Conservation (phyloP, 768 basidiomycete species). For the Auricularia cornea region DNA sequence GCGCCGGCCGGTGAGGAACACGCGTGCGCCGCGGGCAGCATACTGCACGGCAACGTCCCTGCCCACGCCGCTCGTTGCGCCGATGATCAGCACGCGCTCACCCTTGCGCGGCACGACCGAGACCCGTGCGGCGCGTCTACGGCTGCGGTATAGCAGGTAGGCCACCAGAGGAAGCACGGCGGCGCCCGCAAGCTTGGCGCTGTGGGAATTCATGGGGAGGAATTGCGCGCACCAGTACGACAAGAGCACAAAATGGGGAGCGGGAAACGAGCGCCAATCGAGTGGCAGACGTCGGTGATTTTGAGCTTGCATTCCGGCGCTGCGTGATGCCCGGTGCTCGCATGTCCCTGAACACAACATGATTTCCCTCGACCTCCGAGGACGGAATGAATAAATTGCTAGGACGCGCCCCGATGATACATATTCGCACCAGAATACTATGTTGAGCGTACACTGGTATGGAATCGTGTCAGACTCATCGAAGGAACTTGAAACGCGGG, state of each 20-base stretch:
- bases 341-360: background rate
- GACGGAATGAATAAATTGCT: background rate
- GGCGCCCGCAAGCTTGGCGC: background rate
- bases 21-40: slow-evolving; percentile 61
- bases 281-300: background rate
- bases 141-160: background rate
- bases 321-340: background rate
- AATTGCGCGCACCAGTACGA: too few species aligned
- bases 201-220: background rate
- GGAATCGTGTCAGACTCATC: too few species aligned
- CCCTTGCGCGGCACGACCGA: slow-evolving; percentile 25
- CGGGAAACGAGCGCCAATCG: background rate
- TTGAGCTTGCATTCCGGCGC: background rate
- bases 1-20: slow-evolving; percentile 69
- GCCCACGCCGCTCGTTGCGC: slow-evolving; percentile 81
- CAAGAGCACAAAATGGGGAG: too few species aligned
- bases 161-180: background rate
- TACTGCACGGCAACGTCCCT: slow-evolving; percentile 61
- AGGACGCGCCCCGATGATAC: slow-evolving; percentile 11
- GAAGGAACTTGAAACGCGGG: too few species aligned
- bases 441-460: too few species aligned
- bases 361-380: background rate
- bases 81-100: slow-evolving; percentile 75
- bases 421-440: too few species aligned
- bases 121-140: background rate